Evolutionary conservation across 2,329 filamentous ascomycete genomes (phyloP).

Genomic region (Proliferodiscus dingleyae): DNA sequence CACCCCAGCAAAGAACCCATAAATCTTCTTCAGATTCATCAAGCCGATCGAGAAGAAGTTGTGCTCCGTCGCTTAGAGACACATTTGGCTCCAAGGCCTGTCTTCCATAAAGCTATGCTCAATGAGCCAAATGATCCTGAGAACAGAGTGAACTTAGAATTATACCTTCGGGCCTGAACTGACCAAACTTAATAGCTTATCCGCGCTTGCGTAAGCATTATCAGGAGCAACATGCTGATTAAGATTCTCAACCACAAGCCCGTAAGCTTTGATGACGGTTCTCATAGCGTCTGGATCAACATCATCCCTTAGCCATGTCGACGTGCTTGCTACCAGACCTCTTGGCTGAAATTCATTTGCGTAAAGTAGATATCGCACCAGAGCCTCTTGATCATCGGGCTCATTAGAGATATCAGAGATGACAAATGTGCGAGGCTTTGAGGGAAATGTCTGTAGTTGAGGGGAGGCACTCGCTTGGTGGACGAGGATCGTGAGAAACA

Average conservation of each 20-base stretch:
- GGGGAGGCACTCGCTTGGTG: too few relatives aligned
- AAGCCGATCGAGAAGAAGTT: constrained; percentile 37
- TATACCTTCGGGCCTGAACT: constrained; percentile 27
- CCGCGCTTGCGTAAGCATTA: constrained; percentile 29
- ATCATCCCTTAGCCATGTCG: constrained; percentile 26
- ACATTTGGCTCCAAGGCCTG: constrained; percentile 4
- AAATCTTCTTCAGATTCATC: constrained; percentile 35
- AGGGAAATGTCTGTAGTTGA: too few relatives aligned
- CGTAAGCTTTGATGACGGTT: constrained; percentile 9
- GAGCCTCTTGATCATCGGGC: constrained; percentile 35
- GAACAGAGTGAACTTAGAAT: too few relatives aligned
- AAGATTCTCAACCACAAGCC: constrained; percentile 34
- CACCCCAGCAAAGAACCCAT: constrained; percentile 42
- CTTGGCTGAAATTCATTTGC: constrained; percentile 35
- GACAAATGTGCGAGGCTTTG: too few relatives aligned
- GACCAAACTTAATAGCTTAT: constrained; percentile 25
- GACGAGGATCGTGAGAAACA: too few relatives aligned
- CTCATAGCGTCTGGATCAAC: constrained; percentile 11
- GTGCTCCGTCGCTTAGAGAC: constrained; percentile 34
- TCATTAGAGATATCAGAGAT: constrained; percentile 37
- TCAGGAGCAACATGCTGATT: constrained; percentile 37
- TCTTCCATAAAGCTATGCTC: constrained; percentile 21
- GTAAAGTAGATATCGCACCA: constrained; percentile 35
- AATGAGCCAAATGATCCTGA: too few relatives aligned
- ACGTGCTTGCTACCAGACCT: constrained; percentile 36